Evolutionary conservation across 2,329 filamentous ascomycete genomes (phyloP), one percentile per base, ranked within the genome.

Genomic region (Orbilia quercus): DNA sequence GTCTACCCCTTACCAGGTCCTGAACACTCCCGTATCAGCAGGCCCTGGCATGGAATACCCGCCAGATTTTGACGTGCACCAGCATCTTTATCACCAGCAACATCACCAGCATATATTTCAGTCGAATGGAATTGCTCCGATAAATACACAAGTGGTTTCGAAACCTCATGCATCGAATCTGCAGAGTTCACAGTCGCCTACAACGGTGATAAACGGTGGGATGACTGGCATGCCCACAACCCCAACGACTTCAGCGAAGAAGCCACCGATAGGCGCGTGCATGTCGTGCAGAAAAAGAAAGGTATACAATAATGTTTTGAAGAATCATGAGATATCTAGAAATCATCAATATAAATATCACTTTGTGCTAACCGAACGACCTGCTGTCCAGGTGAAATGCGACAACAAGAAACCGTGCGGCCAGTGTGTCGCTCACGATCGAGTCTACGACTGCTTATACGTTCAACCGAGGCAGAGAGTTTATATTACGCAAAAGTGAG

Each of bases 401-500:
- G 67, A 72, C 36, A 72, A 72, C 51, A 72, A 72, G 54, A 72
- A 72, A 47, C 67, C 67, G 11, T 72, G 67, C 59, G 59, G 67
- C 36, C 67, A 72, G 25, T 72, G 67, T 50, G 45, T 72, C 47
- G 67, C 67, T 36, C 67, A 72, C 45, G 67, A 72, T 48, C 51
- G 67, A 65, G 59, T 72, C 14, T 72, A 72, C 54, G 67, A 72
- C 31, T 72, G 67, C 38, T 36, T 72, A 54, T 72, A 72, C 47
- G 67, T 72, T 28, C 67, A 72, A 48, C 67, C 67, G 47, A 59
- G 67, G 20, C 67, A 72, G 45, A 42, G 67, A 42, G 67, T 72
- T 60, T 72, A 72, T 72, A 72, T 72, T 36, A 72, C 67, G 22
- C 67, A 72, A 65, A 72, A 72, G 67, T 72, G 48, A 65, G 67